phyloP scores from a whole-genome alignment of 1,284 basidiomycete genomes.

The Bjerkandera adusta region DNA sequence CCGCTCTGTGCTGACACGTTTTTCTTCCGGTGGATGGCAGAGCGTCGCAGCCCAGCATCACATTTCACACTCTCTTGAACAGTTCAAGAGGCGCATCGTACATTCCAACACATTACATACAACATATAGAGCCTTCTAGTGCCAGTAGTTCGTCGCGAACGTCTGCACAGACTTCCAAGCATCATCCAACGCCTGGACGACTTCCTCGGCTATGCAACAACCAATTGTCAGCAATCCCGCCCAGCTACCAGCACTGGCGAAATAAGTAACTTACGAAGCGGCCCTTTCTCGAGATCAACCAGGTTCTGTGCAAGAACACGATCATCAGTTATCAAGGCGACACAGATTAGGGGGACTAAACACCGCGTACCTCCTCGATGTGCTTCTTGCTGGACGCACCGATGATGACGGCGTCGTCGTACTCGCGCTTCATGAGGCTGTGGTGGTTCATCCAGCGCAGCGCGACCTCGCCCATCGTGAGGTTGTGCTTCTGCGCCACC shows the following conservation, averaged over 20 bases:
- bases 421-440: slow-evolving; percentile 23
- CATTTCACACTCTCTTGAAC: too few species aligned
- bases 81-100: too few species aligned
- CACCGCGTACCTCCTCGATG: slow-evolving; percentile 26
- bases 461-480: slow-evolving; percentile 13
- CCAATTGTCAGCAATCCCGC: background rate
- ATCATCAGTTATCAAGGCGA: too few species aligned
- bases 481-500: slow-evolving; percentile 12
- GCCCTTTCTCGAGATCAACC: slow-evolving; percentile 55
- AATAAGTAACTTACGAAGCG: slow-evolving; percentile 40
- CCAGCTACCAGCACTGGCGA: background rate
- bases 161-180: slow-evolving; percentile 35
- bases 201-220: slow-evolving; percentile 31
- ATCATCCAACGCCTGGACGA: slow-evolving; percentile 35
- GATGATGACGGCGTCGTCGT: slow-evolving; percentile 25
- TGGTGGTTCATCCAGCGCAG: slow-evolving; percentile 31
- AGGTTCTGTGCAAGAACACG: slow-evolving; percentile 52
- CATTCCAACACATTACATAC: too few species aligned
- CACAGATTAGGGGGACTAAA: too few species aligned
- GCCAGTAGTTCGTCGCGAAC: slow-evolving; percentile 29
- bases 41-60: too few species aligned
- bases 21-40: too few species aligned
- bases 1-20: too few species aligned
- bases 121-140: too few species aligned
- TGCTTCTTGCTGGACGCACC: slow-evolving; percentile 13